These are phyloP conservation scores for Verticillium dahliae DNA, from an alignment of 2,329 filamentous ascomycete genomes.

Conservation along the genomic window DNA sequence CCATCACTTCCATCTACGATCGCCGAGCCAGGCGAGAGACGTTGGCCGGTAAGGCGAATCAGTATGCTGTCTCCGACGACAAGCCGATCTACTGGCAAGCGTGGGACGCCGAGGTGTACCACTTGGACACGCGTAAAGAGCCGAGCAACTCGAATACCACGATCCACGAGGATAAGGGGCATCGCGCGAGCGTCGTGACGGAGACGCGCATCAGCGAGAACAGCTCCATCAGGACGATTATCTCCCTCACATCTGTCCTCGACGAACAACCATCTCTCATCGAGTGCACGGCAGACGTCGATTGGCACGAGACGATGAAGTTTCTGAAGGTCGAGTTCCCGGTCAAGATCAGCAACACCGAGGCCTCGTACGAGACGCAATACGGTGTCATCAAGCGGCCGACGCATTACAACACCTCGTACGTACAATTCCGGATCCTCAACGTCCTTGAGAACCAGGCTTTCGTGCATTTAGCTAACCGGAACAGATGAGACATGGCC, in stretches of 20 bases:
- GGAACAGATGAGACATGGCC: slow-evolving; percentile 58
- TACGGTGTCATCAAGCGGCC: slow-evolving; percentile 59
- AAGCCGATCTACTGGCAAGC: slow-evolving; percentile 68
- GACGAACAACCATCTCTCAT: slow-evolving; percentile 41
- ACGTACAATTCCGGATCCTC: slow-evolving; percentile 9
- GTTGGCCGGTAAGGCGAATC: slow-evolving; percentile 54
- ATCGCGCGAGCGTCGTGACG: slow-evolving; percentile 51
- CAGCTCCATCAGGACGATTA: slow-evolving; percentile 59
- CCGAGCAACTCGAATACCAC: slow-evolving; percentile 41
- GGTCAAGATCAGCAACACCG: slow-evolving; percentile 57
- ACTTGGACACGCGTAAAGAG: slow-evolving; percentile 56
- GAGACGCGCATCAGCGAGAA: slow-evolving; percentile 58
- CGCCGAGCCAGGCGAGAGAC: slow-evolving; percentile 49
- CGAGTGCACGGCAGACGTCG: slow-evolving; percentile 54
- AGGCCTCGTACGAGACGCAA: slow-evolving; percentile 63
- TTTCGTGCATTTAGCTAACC: too few species aligned
- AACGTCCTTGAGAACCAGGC: too few species aligned
- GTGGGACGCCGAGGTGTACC: slow-evolving; percentile 66
- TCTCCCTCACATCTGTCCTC: slow-evolving; percentile 46
- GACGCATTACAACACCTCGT: slow-evolving; percentile 63
- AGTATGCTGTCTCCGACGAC: slow-evolving; percentile 62
- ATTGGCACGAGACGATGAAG: slow-evolving; percentile 64
- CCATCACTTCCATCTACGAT: slow-evolving; percentile 57
- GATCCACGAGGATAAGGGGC: slow-evolving; percentile 43
- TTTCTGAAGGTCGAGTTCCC: slow-evolving; percentile 68